Base-by-base conservation (phyloP, 2,329 filamentous ascomycete genomes). In the Fusarium keratoplasticum region DNA sequence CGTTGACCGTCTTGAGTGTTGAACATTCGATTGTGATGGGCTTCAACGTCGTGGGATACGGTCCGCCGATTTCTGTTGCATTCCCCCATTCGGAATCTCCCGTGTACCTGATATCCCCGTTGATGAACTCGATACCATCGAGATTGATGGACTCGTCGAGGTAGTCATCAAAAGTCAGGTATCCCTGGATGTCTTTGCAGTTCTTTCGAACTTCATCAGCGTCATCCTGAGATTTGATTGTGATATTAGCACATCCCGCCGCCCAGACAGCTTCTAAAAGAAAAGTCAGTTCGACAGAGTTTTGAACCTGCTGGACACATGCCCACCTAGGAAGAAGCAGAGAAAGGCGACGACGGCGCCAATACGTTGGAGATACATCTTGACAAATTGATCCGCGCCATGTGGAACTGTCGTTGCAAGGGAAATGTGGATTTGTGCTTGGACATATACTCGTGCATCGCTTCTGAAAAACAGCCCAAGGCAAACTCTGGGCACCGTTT, bases 101-200 rank as follows among this genome's bases (percentile, higher is more conserved):
- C 7, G 16, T 20, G 36, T 71, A 60, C 16, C 40, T 29, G 11
- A 74, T 22, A 40, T 64, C 40, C 13, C 72, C 72, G n/a, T 66
- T 20, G 22, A 74, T 36, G 16, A 50, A 58, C 18, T 68, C 61
- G 6, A 74, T 40, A 11, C 70, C 70, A 36, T 74, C 67, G n/a
- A 74, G 70, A 20, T 66, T 71, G 42, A 72, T 70, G 9, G 64
- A 57, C 40, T 68, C 70, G 22, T 36, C 58, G 11, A 74, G 5
- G 2, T 27, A 18, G 9, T 40, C 52, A 16, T 40, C 58, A 11
- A 74, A 66, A 11, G 16, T 29, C n/a, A 74, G 31, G 16, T 25
- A 50, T 9, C 67, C 67, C 7, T 42, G 63, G 33, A 74, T 72
- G 35, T 61, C 38, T 16, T 66, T 59, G 64, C 72, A 74, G 10